phyloP scores from a whole-genome alignment of 2,329 filamentous ascomycete genomes.

The Fusarium compactum region DNA sequence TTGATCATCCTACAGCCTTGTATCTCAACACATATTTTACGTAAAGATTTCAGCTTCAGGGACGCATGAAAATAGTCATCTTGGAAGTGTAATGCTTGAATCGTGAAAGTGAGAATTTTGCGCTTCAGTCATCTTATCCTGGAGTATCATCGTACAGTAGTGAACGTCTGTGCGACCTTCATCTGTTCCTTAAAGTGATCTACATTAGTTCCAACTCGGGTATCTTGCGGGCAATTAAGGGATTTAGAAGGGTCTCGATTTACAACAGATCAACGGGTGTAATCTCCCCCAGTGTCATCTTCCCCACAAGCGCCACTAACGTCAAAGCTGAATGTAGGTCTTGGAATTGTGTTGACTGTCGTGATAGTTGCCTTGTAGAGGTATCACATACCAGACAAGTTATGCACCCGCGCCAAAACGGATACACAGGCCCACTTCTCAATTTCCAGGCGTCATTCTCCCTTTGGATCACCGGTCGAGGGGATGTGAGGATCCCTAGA shows the following conservation, averaged over 20 bases:
- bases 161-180: no score
- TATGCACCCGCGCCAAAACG: neutral
- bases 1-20: no score
- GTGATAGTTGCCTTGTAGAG: neutral
- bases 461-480: neutral
- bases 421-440: neutral
- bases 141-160: no score
- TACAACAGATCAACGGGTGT: neutral
- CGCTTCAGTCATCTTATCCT: no score
- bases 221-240: neutral
- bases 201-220: no score
- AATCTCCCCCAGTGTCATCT: neutral
- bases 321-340: neutral
- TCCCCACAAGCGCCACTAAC: neutral
- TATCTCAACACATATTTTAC: no score
- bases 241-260: neutral
- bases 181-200: no score
- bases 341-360: neutral
- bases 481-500: neutral
- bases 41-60: no score
- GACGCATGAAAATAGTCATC: no score
- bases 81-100: no score
- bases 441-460: rapidly evolving
- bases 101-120: no score
- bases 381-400: conserved; percentile 28